Evolutionary conservation across 139 green algal genomes (phyloP).

Genomic region (Coccomyxa sp.): DNA sequence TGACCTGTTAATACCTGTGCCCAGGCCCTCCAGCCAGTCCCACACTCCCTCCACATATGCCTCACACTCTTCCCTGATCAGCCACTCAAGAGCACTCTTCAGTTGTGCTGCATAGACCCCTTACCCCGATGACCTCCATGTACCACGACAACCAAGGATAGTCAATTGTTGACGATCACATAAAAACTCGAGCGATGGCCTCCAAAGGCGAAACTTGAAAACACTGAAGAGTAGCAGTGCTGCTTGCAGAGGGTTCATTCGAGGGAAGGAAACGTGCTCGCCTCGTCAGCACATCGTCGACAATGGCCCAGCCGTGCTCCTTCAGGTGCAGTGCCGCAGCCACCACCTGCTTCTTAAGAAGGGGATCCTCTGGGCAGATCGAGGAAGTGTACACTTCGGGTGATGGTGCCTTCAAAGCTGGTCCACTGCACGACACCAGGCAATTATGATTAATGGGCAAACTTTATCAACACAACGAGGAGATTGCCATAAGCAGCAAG

Average conservation of each 20-base stretch:
- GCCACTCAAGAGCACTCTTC: no score
- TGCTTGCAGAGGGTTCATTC: no score
- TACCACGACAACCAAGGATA: no score
- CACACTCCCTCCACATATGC: background rate
- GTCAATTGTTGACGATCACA: no score
- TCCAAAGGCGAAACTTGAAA: background rate
- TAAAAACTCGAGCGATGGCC: no score
- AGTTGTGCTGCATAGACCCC: background rate
- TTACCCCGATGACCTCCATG: background rate
- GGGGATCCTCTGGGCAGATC: background rate
- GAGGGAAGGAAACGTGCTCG: background rate
- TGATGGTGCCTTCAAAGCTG: background rate
- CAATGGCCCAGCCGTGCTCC: conserved; percentile 5
- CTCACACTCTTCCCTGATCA: background rate
- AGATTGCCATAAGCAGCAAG: background rate
- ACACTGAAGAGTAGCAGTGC: background rate
- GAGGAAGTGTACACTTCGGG: background rate
- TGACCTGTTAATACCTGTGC: conserved; percentile 14
- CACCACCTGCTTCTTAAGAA: background rate
- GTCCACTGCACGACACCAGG: background rate
- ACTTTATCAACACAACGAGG: background rate
- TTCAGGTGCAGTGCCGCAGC: conserved; percentile 1
- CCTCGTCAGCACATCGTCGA: background rate
- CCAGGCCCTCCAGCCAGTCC: conserved; percentile 14
- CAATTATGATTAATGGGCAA: background rate